phyloP scores from a whole-genome alignment of 441 rosid species.

The Croton laevigatus region DNA sequence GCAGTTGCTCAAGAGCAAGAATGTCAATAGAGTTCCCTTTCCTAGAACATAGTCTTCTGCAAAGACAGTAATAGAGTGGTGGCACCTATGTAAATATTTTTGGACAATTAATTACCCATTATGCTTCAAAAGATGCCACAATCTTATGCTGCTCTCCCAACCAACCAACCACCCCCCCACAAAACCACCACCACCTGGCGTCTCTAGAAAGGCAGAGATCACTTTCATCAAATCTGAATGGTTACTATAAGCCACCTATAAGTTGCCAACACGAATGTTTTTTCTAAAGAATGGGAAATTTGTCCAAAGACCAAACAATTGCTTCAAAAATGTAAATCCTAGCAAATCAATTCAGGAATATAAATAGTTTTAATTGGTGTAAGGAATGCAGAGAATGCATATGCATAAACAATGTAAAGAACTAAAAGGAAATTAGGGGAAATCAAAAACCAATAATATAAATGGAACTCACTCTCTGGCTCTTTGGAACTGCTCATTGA shows the following conservation, averaged over 20 bases:
- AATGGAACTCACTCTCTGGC: slow-evolving; percentile 77
- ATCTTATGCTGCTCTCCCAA: background rate
- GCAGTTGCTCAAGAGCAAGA: background rate
- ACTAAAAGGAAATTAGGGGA: slow-evolving; percentile 3
- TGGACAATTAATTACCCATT: background rate
- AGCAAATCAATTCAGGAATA: background rate
- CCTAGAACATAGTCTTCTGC: background rate
- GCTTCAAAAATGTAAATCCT: background rate
- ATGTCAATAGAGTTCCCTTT: background rate
- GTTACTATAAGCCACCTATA: background rate
- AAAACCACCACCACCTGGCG: no score
- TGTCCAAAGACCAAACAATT: background rate
- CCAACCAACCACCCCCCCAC: background rate
- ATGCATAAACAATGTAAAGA: background rate
- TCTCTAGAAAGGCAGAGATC: background rate
- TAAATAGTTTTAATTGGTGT: background rate
- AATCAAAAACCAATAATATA: background rate
- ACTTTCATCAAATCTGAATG: background rate
- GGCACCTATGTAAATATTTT: background rate
- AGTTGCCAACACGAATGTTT: background rate
- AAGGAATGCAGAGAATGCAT: no score
- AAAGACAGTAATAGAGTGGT: background rate
- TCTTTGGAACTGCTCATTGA: slow-evolving; percentile 80
- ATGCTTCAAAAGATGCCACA: background rate
- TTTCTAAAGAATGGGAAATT: background rate